These are phyloP conservation scores for Plasmodium gaboni DNA, from an alignment of 169 alveolate species.

Conservation along the genomic window DNA sequence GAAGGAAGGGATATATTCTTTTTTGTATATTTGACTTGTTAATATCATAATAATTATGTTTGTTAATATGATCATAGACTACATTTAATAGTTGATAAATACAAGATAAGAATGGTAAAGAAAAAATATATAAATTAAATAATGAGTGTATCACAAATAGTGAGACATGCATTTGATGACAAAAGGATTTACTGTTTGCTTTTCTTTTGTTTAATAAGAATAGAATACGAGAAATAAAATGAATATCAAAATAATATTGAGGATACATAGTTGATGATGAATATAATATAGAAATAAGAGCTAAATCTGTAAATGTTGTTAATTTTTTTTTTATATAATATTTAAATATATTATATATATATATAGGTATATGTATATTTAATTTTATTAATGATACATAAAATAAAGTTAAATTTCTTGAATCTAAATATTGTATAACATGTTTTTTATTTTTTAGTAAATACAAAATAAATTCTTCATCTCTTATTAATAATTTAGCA, in stretches of 20 bases:
- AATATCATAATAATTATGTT: slow-evolving; percentile 57
- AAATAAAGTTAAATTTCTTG: slow-evolving; percentile 44
- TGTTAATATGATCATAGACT: slow-evolving; percentile 17
- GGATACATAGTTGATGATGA: slow-evolving; percentile 16
- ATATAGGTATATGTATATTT: slow-evolving; percentile 37
- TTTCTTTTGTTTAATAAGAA: slow-evolving; percentile 37
- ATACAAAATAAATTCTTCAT: slow-evolving; percentile 34
- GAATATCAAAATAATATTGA: slow-evolving; percentile 32
- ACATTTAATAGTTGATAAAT: slow-evolving; percentile 26
- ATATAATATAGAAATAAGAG: slow-evolving; percentile 44
- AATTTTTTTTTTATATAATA: slow-evolving; percentile 12
- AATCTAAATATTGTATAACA: slow-evolving; percentile 22
- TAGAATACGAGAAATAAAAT: slow-evolving; percentile 21
- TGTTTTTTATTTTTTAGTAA: slow-evolving; percentile 26
- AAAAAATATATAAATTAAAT: slow-evolving; percentile 28
- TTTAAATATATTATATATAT: slow-evolving; percentile 33
- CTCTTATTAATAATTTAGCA: slow-evolving; percentile 55
- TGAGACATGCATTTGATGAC: slow-evolving; percentile 68
- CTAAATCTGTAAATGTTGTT: slow-evolving; percentile 52
- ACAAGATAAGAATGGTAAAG: slow-evolving; percentile 27
- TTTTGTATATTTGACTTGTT: slow-evolving; percentile 56
- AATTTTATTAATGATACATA: slow-evolving; percentile 43
- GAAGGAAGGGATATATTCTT: slow-evolving; percentile 52
- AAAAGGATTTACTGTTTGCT: slow-evolving; percentile 61
- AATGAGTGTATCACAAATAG: slow-evolving; percentile 49